Evolutionary conservation across 129 eudicot species (phyloP).

Genomic region (Mikania micrantha): DNA sequence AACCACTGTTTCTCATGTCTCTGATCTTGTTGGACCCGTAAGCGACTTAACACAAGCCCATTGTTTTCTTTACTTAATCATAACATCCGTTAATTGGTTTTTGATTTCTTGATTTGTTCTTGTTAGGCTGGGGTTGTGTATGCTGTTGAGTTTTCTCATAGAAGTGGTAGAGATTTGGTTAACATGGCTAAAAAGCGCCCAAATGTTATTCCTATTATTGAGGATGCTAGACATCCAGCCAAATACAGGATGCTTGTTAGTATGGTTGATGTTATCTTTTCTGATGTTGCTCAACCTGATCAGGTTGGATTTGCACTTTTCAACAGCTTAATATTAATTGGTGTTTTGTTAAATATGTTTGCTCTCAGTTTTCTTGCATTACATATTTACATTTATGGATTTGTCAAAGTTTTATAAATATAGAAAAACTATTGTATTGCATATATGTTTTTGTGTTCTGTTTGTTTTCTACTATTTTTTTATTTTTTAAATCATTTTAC

Average conservation of each 20-base stretch:
- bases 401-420: background rate
- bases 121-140: slow-evolving; percentile 71
- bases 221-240: slow-evolving; percentile 97
- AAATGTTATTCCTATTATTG: slow-evolving; percentile 90
- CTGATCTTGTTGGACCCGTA: slow-evolving; percentile 96
- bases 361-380: background rate
- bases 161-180: slow-evolving; percentile 94
- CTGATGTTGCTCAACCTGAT: background rate
- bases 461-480: background rate
- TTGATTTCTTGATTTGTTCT: background rate
- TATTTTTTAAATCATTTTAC: background rate
- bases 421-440: background rate
- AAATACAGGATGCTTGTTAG: slow-evolving; percentile 46
- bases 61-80: background rate
- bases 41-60: slow-evolving; percentile 8
- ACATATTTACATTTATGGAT: background rate
- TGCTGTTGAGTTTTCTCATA: slow-evolving; percentile 90
- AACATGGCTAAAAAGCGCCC: slow-evolving; percentile 93
- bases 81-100: no score
- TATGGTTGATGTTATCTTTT: background rate
- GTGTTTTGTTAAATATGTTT: background rate
- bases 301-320: background rate
- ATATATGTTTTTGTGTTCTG: background rate
- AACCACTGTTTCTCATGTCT: slow-evolving; percentile 87
- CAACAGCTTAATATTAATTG: background rate